Percentiles rank a stretch among this genome's conserved stretches.
Evolutionary conservation across 164 flowering plant species (phyloP).

Genomic region (Tetracentron sinense): DNA sequence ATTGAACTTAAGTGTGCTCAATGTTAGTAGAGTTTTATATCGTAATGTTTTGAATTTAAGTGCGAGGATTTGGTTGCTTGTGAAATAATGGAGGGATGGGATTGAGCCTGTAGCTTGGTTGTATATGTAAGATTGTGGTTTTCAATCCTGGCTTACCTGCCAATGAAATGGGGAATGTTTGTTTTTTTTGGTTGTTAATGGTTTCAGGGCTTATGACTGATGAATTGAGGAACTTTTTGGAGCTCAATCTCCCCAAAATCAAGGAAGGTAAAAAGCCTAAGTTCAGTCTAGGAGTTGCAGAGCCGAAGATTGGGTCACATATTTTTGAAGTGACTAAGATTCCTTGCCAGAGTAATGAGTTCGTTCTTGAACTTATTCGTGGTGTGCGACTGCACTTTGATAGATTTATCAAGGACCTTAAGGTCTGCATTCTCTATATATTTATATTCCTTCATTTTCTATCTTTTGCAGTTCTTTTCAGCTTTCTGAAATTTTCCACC

Average conservation of each 20-base stretch:
- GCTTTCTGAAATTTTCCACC: not conserved
- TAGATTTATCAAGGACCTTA: conserved; percentile 75
- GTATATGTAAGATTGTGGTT: too few species aligned
- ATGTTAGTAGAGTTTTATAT: too few species aligned
- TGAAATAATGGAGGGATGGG: too few species aligned
- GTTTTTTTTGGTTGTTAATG: not conserved
- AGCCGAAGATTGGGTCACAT: conserved; percentile 68
- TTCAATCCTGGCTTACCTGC: too few species aligned
- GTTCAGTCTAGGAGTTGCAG: conserved; percentile 56
- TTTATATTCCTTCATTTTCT: not conserved
- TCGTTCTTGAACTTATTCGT: conserved; percentile 59
- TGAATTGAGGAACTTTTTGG: conserved; percentile 62
- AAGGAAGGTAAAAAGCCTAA: conserved; percentile 63
- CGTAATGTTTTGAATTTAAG: too few species aligned
- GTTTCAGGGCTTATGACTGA: conserved; percentile 62
- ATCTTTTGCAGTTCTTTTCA: not conserved
- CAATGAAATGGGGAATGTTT: too few species aligned
- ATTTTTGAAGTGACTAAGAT: conserved; percentile 58
- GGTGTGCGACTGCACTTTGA: conserved; percentile 66
- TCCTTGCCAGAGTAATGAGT: conserved; percentile 66
- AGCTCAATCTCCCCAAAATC: conserved; percentile 56
- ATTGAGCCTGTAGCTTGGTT: too few species aligned
- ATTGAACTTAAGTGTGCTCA: too few species aligned
- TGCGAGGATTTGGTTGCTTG: too few species aligned
- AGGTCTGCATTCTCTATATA: conserved; percentile 42